Percentiles rank a stretch among this genome's conserved stretches.
These are phyloP conservation scores for Hygrophoropsis aurantiaca DNA, from an alignment of 768 basidiomycete species.

Conservation along the genomic window DNA sequence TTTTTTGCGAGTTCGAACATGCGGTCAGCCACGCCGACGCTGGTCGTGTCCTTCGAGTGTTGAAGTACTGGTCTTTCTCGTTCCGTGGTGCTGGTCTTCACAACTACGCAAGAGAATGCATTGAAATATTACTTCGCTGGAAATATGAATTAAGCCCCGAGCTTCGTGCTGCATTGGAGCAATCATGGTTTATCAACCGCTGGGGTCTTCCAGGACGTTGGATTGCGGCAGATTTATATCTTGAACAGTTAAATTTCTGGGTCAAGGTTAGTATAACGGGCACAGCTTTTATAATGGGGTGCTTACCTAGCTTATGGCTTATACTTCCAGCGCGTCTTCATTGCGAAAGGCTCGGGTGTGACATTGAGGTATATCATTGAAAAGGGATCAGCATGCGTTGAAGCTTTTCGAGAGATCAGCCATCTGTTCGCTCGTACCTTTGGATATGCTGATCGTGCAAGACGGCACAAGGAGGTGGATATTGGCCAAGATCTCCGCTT, in stretches of 20 bases:
- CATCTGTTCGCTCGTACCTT: constrained; percentile 18
- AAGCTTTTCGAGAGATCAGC: constrained; percentile 24
- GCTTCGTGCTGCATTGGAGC: constrained; percentile 16
- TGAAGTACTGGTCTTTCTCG: constrained; percentile 24
- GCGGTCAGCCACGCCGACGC: constrained; percentile 31
- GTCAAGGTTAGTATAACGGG: constrained; percentile 20
- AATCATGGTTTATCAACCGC: constrained; percentile 28
- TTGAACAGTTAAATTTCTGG: constrained; percentile 29
- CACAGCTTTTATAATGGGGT: not conserved
- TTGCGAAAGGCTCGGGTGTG: constrained; percentile 24
- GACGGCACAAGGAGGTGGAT: constrained; percentile 18
- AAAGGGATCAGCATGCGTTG: constrained; percentile 31
- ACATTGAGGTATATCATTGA: constrained; percentile 24
- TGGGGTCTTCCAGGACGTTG: constrained; percentile 22
- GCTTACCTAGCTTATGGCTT: not conserved
- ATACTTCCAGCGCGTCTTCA: constrained; percentile 19
- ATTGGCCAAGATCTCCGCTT: constrained; percentile 20
- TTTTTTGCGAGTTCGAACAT: constrained; percentile 27
- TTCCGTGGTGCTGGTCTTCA: constrained; percentile 31
- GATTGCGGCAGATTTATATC: constrained; percentile 29
- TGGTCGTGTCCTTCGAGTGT: constrained; percentile 24
- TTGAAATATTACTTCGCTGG: constrained; percentile 15
- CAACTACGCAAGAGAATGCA: constrained; percentile 34
- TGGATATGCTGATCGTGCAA: constrained; percentile 19
- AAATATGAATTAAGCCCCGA: constrained; percentile 17